These are phyloP conservation scores for Salix koriyanagi DNA, from an alignment of 345 rosid genomes.

Conservation along the genomic window DNA sequence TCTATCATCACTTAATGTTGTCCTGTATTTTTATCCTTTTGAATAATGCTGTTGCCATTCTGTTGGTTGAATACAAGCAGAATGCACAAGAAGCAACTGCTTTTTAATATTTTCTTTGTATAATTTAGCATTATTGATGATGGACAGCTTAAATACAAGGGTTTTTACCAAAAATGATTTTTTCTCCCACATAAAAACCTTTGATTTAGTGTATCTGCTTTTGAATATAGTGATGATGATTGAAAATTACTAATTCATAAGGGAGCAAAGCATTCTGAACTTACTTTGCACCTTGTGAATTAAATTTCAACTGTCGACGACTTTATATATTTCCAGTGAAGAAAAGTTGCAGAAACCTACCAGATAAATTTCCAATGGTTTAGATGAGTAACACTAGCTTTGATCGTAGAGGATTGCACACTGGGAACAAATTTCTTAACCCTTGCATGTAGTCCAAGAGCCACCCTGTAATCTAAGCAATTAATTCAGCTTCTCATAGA, in stretches of 20 bases:
- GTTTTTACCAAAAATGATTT: not conserved
- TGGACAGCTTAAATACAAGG: not conserved
- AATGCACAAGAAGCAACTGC: not conserved
- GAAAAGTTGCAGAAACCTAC: not conserved
- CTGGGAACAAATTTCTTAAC: not conserved
- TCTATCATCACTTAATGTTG: not conserved
- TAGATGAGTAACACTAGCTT: not conserved
- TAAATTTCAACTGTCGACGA: not conserved
- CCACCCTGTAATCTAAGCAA: not conserved
- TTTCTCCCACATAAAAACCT: not conserved
- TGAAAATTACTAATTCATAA: not conserved
- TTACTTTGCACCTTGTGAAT: not conserved
- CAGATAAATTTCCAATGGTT: not conserved
- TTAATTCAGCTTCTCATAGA: not conserved
- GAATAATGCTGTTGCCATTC: not conserved
- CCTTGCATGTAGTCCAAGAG: not conserved
- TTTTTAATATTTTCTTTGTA: not conserved
- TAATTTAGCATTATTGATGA: not conserved
- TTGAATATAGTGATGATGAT: not conserved
- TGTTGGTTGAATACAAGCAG: not conserved
- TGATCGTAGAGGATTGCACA: not conserved
- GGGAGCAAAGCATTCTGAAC: not conserved
- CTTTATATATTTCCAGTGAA: not conserved
- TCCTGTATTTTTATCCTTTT: not conserved
- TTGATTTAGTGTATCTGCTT: not conserved